Percentiles rank a stretch among this genome's conserved stretches.
Evolutionary conservation across 2,329 filamentous ascomycete species (phyloP).

Genomic region (Podosphaera aphanis): DNA sequence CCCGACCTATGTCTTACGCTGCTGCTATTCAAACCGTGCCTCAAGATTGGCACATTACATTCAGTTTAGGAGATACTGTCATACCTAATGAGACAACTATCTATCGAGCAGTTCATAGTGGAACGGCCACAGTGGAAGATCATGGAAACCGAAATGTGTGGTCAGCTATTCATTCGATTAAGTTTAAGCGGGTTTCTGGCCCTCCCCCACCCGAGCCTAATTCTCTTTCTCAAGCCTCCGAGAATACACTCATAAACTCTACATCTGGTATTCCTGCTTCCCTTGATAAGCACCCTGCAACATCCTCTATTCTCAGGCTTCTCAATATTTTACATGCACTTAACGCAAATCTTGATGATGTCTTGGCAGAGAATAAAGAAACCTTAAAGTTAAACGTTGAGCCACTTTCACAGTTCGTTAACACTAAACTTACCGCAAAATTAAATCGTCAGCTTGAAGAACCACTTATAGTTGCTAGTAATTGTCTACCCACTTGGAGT

Average conservation of each 20-base stretch:
- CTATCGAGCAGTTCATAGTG: constrained; percentile 64
- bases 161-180: constrained; percentile 76
- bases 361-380: constrained; percentile 56
- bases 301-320: constrained; percentile 65
- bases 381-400: constrained; percentile 51
- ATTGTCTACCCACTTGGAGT: constrained; percentile 85
- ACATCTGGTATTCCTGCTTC: constrained; percentile 49
- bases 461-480: constrained; percentile 87
- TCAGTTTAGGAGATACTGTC: constrained; percentile 62
- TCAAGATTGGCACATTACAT: constrained; percentile 95
- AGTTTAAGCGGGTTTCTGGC: constrained; percentile 67
- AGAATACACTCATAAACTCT: constrained; percentile 26
- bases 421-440: constrained; percentile 94
- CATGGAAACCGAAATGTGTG: constrained; percentile 56
- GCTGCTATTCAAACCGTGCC: constrained; percentile 59
- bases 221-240: constrained; percentile 31
- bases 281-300: constrained; percentile 60
- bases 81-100: constrained; percentile 86
- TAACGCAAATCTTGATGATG: constrained; percentile 81
- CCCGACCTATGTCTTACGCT: constrained; percentile 57
- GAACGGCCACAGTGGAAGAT: constrained; percentile 35
- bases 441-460: constrained; percentile 92
- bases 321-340: constrained; percentile 79
- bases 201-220: constrained; percentile 53
- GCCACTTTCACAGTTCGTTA: constrained; percentile 82